Base-by-base conservation (phyloP, 306 rosid species). In the Lathyrus sativus region DNA sequence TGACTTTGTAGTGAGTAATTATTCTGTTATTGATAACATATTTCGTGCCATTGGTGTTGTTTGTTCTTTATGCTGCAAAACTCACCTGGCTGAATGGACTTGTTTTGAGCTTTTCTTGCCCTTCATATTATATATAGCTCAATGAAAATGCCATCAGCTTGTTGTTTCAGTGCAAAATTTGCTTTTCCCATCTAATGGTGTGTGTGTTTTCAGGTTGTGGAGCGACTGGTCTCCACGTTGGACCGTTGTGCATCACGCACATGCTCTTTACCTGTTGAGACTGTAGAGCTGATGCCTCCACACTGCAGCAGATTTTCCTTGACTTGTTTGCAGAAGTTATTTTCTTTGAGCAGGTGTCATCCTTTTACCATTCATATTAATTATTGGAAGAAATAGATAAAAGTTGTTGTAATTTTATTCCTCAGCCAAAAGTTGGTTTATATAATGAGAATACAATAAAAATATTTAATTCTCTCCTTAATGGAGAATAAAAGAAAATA, bases 171-270 rank as follows among this genome's bases (percentile, higher is more conserved):
- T 38, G 65, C 26, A 26, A 42, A 5, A 62, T 62, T 50, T 56
- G 14, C 39, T 61, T 53, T 5, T 61, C 69, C 11, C 35, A 73
- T 24, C 60, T 76, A 68, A 76, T 48, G 63, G 2, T 31, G 38
- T 77, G 26, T 18, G 5, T 64, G 66, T 65, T 81, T 17, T 71
- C 84, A 93, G 98, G 84, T 93, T 76, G 74, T 93, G 83, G 86
- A 78, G 79, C 84, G 87, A 29, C 82, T 93, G 31, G 81, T 93
- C 71, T 83, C 84, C 77, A 93, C 97, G 8, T 76, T 93, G 95
- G 98, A 93, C 70, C 91, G 90, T n/a, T 88, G 97, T 79, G 97
- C 97, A 26, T 86, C 97, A 18, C 97, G 98, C 41, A 90, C 97
- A 17, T 88, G 90, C 77, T 90, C 96, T 18, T 79, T 93, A 81